A percentile compares a stretch with the other conserved stretches of the same genome.
Evolutionary conservation across 208 protist genomes (phyloP).

Genomic region (Trichomonas gallinae): DNA sequence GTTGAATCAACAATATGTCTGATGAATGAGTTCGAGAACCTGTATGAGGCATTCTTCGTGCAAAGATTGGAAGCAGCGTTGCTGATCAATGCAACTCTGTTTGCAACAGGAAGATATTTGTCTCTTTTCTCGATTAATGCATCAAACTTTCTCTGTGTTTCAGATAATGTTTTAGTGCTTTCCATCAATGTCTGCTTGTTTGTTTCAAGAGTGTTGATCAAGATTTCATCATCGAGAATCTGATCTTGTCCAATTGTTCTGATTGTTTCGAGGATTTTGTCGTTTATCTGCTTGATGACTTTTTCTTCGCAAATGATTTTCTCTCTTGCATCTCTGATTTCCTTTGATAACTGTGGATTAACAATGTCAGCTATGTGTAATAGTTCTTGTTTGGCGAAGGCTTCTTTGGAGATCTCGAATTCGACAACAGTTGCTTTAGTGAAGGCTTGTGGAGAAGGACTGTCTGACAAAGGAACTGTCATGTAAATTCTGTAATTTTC

Average conservation of each 20-base stretch:
- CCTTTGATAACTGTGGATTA: slow-evolving; percentile 73
- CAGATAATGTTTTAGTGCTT: slow-evolving; percentile 74
- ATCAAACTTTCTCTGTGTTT: slow-evolving; percentile 72
- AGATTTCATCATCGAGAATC: slow-evolving; percentile 77
- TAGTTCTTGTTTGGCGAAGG: not conserved
- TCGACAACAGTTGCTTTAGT: not conserved
- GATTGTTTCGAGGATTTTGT: slow-evolving; percentile 54
- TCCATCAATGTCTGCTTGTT: slow-evolving; percentile 79
- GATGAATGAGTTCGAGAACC: not conserved
- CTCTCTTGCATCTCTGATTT: slow-evolving; percentile 75
- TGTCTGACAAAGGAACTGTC: slow-evolving; percentile 56
- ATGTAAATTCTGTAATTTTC: slow-evolving; percentile 53
- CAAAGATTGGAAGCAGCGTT: not conserved
- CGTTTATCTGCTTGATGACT: slow-evolving; percentile 53
- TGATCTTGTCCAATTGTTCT: slow-evolving; percentile 34
- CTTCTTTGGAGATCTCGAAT: not conserved
- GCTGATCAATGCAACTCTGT: slow-evolving; percentile 74
- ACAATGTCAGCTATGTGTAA: slow-evolving; percentile 39
- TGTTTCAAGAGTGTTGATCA: slow-evolving; percentile 67
- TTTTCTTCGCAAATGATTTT: slow-evolving; percentile 61
- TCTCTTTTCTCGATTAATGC: slow-evolving; percentile 78
- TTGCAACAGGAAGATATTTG: slow-evolving; percentile 83
- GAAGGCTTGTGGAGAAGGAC: slow-evolving; percentile 48
- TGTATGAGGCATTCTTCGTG: not conserved
- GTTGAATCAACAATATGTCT: not conserved